Base-by-base conservation (phyloP, 164 flowering plant genomes). In the Cinnamomum micranthum region DNA sequence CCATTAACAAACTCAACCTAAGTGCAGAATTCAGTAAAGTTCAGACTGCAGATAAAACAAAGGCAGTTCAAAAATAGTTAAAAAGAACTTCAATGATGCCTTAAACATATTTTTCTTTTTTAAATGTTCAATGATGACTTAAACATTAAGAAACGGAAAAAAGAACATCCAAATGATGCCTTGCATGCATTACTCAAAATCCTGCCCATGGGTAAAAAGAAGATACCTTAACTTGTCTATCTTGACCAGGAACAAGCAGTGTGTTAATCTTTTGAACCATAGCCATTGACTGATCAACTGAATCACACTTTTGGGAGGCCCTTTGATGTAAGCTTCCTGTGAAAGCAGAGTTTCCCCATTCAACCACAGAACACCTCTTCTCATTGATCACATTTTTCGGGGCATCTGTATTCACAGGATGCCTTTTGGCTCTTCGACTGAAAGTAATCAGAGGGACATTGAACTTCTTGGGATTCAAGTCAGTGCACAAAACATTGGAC, bases 401-500 rank as follows among this genome's bases (percentile, higher is more conserved):
- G 55, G 47, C 20, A 51, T 50, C 76, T 50, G 51, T 25, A 51
- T 24, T n/a, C 68, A 73, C 50, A 25, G 11, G 24, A 47, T 28
- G 41, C 64, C 19, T 66, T 66, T 51, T 73, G 63, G 70, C 69
- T 50, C 76, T 73, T 25, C 76, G 76, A 31, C 76, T 47, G 76
- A 73, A 73, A 17, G 76, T 73, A 66, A 73, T 73, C 65, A 66
- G 52, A 2, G 76, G 70, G 27, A 11, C 19, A 22, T 70, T 73
- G 22, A 73, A 65, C 14, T 50, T 73, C 23, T 65, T 66, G 24
- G 47, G 60, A 15, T 14, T 33, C 47, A 17, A 27, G 25, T 66
- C 47, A 51, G 50, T 13, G 25, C 22, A n/a, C 50, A 51, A 31
- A 25, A 60, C 31, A 27, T 13, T 59, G 31, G 74, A 71, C 20